phyloP scores from a whole-genome alignment of 192 early-diverging fungal genomes.

The Podila horticola region DNA sequence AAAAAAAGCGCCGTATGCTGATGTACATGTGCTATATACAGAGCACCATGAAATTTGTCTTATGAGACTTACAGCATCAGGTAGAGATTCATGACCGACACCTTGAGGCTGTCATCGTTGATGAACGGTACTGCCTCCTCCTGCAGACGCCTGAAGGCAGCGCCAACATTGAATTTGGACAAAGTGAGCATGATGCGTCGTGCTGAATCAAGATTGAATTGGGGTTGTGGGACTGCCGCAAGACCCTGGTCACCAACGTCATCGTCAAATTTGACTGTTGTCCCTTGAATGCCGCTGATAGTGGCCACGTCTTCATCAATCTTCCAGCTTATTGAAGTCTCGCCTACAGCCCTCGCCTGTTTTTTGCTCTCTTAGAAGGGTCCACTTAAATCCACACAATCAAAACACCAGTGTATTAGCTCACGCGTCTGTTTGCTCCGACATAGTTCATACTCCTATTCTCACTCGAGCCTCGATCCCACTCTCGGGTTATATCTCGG shows the following conservation, averaged over 20 bases:
- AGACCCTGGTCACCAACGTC: neutral
- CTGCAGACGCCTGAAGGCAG: conserved; percentile 12
- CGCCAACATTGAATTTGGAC: conserved; percentile 4
- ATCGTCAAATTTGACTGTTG: neutral
- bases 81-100: neutral
- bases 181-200: conserved; percentile 7
- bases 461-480: too few relatives aligned
- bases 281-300: conserved; percentile 1
- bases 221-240: neutral
- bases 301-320: neutral
- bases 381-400: neutral
- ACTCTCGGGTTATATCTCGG: too few relatives aligned
- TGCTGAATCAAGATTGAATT: conserved; percentile 7
- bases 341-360: conserved; percentile 4
- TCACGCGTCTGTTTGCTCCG: too few relatives aligned
- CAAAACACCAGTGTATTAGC: too few relatives aligned
- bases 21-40: neutral
- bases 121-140: conserved; percentile 8
- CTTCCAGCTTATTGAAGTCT: conserved; percentile 6
- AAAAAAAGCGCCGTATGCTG: neutral
- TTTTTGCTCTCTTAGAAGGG: neutral
- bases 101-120: conserved; percentile 4
- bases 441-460: too few relatives aligned
- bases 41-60: neutral
- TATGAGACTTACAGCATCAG: conserved; percentile 7